These are phyloP conservation scores for Cenchrus purpureus DNA, from an alignment of 176 grass and related monocot species.

Conservation along the genomic window DNA sequence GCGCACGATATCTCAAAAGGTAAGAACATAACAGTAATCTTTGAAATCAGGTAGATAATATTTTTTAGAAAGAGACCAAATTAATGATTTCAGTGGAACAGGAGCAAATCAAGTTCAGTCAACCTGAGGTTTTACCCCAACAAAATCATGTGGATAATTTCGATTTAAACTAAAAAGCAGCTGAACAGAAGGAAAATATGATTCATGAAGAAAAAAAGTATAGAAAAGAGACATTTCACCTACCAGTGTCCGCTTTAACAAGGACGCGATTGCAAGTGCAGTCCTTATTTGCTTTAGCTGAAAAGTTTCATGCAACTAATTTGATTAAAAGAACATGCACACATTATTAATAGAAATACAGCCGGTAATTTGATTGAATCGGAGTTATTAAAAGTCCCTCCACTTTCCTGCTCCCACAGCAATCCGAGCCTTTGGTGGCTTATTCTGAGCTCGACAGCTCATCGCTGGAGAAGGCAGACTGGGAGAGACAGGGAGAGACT, in stretches of 20 bases:
- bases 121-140: background rate
- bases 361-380: background rate
- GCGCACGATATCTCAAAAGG: background rate
- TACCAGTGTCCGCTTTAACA: constrained; percentile 83
- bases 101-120: background rate
- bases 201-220: constrained; percentile 28
- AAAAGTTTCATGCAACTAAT: constrained; percentile 48
- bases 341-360: background rate
- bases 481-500: no score
- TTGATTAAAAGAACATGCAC: constrained; percentile 25
- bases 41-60: no score
- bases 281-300: constrained; percentile 95
- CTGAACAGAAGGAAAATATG: constrained; percentile 8
- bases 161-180: constrained; percentile 12
- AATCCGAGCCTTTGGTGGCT: no score
- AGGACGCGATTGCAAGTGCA: constrained; percentile 80
- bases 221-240: constrained; percentile 50
- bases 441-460: no score
- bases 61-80: background rate
- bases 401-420: no score
- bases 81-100: background rate
- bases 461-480: no score
- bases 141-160: background rate
- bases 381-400: no score
- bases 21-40: background rate